These are phyloP conservation scores for Ceratocystiopsis sp. DNA, from an alignment of 2,329 filamentous ascomycete genomes.

Conservation along the genomic window DNA sequence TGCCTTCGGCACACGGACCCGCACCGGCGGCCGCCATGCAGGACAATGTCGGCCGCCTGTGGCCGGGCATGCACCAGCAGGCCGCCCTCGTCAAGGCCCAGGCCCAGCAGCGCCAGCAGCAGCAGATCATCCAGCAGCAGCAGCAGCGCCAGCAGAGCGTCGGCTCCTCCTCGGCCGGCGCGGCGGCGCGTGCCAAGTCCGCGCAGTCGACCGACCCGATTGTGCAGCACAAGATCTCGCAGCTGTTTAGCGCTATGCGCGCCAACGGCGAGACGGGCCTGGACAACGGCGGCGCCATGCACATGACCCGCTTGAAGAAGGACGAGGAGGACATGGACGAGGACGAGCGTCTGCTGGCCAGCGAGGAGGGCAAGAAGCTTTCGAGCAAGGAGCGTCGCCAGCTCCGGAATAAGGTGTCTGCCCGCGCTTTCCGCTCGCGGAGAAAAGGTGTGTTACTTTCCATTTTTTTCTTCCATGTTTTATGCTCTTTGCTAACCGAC, in stretches of 20 bases:
- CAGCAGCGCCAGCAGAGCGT: conserved; percentile 27
- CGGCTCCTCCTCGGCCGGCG: not conserved
- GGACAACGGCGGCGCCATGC: conserved; percentile 32
- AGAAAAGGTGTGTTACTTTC: conserved; percentile 62
- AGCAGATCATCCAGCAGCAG: conserved; percentile 43
- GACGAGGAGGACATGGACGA: conserved; percentile 98
- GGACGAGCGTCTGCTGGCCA: conserved; percentile 83
- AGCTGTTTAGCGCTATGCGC: conserved; percentile 83
- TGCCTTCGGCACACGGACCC: conserved; percentile 24
- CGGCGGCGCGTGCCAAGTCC: conserved; percentile 28
- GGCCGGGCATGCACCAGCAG: conserved; percentile 87
- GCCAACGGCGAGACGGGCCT: conserved; percentile 45
- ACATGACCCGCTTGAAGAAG: conserved; percentile 58
- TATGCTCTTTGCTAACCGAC: conserved; percentile 27
- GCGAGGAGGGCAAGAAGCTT: conserved; percentile 97
- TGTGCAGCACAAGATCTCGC: conserved; percentile 84
- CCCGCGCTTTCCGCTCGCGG: conserved; percentile 90
- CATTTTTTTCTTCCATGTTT: not conserved
- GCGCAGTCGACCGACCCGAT: conserved; percentile 45
- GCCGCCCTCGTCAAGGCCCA: conserved; percentile 62
- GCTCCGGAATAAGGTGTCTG: conserved; percentile 97
- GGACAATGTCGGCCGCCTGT: conserved; percentile 48
- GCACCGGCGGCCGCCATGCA: conserved; percentile 19
- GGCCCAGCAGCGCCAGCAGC: conserved; percentile 50
- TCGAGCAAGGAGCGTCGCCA: conserved; percentile 93